Evolutionary conservation across 768 basidiomycete genomes (phyloP), one percentile per base, ranked within the genome.

Genomic region (Pleurotus pulmonarius): DNA sequence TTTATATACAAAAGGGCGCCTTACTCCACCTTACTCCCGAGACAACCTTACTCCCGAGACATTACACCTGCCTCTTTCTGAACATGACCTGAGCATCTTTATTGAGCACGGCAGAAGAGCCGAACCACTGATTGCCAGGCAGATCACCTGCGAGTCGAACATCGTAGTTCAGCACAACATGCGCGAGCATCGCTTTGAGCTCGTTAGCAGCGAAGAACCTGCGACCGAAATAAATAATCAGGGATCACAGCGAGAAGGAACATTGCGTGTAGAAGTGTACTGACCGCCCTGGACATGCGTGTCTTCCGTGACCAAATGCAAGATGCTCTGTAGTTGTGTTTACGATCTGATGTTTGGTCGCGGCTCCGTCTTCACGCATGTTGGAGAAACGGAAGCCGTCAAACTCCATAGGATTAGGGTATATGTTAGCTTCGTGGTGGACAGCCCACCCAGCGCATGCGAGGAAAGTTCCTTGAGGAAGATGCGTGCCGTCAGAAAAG

Each of bases 351-450:
- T 75, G 64, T 57, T 69, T 73, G 1, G 48, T 58, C 9, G 52
- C 58, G 4, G 68, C 70, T 4, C 61, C 64, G 1, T 69, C 65
- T 25, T 59, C 61, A 16, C 64, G 63, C 62, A 70, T 66, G 13
- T 72, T 63, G 0, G 67, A 63, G 59, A 78, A 83, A 5, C 79
- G 75, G 64, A 77, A 78, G 0, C 73, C 72, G 29, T 76, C 68
- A 47, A 82, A 74, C 3, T 41, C 57, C 0, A 59, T 20, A 0
- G 75, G 59, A 45, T 74, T 60, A 3, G 58, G 55, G 34, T 78
- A 77, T 52, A 63, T 55, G n/a, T 52, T 58, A 22, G 40, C 58
- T 25, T 63, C 60, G 55, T 60, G 64, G 51, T 65, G 64, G 5
- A 55, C 63, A 7, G 63, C 63, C 16, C 56, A 53, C 2, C 64